Evolutionary conservation across 257 asterid species (phyloP), one percentile per base, ranked within the genome.

Genomic region (Paraleonurus japonicus): DNA sequence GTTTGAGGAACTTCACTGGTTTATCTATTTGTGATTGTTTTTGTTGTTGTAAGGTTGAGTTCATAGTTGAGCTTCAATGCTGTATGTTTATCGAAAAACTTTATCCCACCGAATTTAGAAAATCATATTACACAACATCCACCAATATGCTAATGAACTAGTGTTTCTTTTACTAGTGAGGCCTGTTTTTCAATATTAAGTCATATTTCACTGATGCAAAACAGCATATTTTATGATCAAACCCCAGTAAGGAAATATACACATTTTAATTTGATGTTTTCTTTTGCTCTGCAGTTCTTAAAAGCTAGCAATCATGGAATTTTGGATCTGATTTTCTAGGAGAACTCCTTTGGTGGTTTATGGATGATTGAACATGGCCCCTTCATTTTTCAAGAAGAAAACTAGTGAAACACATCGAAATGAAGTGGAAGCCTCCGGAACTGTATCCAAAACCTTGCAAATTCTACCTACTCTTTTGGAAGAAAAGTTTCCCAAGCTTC

Each of bases 321-420:
- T 59, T 17, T 28, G 55, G 24, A 35, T 47, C 67, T 22, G 61
- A 67, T 51, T 23, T 27, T 19, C 24, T 71, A 30, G 55, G 37
- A 60, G 28, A 45, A 30, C 9, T 45, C 45, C 7, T 61, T 35
- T 67, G 45, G 11, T 55, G 43, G 47, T 81, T 76, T 81, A 76
- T 85, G 87, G 87, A 33, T 39, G 53, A 47, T 75, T 80, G 80
- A 82, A 85, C 23, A 84, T 81, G 75, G 83, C 74, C 45, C 89
- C 88, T 64, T 80, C 90, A 70, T 79, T 87, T 69, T 85, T 77
- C 62, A 76, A 74, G 79, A 86, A 72, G 58, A 84, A 87, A 83
- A 65, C 90, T 41, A 76, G 76, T 70, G 87, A 81, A 76, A 30
- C 74, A 28, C 67, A 64, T 30, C 54, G 75, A 33, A 65, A 72